These are phyloP conservation scores for Fragaria vesca DNA, from an alignment of 306 rosid genomes.

Conservation along the genomic window DNA sequence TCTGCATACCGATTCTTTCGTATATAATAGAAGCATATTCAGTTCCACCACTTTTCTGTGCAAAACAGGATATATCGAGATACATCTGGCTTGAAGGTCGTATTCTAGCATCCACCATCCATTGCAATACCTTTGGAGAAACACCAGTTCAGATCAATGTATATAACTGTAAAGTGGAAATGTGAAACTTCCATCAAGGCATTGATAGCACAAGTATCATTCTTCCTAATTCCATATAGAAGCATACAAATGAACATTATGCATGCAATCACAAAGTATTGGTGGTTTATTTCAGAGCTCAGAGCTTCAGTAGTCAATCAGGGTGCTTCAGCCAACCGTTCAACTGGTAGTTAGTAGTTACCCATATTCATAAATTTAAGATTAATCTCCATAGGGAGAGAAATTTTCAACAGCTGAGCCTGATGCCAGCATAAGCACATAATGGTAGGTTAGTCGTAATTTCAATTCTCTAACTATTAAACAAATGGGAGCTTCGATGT, in stretches of 20 bases:
- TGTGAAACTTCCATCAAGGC: neutral
- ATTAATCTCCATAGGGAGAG: neutral
- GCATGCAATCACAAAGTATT: neutral
- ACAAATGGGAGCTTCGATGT: neutral
- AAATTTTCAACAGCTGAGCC: neutral
- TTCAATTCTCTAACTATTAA: neutral
- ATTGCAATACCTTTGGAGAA: conserved; percentile 65
- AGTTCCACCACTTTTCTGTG: conserved; percentile 60
- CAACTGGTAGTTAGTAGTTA: neutral
- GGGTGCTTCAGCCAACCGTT: neutral
- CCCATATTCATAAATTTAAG: too few relatives aligned
- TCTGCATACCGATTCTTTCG: conserved; percentile 71
- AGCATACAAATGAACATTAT: neutral
- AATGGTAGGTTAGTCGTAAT: neutral
- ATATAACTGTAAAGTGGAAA: neutral
- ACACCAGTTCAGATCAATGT: neutral
- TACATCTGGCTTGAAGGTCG: conserved; percentile 71
- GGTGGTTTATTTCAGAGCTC: conserved; percentile 2
- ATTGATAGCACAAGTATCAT: neutral
- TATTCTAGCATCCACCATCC: conserved; percentile 92
- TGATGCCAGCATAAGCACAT: neutral
- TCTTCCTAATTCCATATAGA: neutral
- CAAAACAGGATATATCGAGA: conserved; percentile 58
- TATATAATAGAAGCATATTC: conserved; percentile 66
- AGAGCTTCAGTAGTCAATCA: too few relatives aligned